A percentile compares a stretch with the other conserved stretches of the same genome.
These are phyloP conservation scores for Penicillium bovifimosum DNA, from an alignment of 495 filamentous ascomycete species.

Conservation along the genomic window DNA sequence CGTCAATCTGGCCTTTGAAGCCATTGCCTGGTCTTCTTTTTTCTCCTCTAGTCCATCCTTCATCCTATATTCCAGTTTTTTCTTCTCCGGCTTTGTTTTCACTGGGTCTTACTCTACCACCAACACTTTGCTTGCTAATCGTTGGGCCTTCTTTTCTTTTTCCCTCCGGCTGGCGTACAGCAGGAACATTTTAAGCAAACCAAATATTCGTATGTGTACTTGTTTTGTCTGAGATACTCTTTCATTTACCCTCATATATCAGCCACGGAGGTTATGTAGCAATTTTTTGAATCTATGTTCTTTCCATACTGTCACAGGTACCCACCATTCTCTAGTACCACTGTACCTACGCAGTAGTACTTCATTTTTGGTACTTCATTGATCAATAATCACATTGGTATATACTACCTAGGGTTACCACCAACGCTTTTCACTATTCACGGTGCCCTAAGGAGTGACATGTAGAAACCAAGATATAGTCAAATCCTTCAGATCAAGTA, in stretches of 20 bases:
- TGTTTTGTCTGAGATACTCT: neutral
- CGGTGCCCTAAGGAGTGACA: neutral
- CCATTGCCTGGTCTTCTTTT: neutral
- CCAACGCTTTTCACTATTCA: neutral
- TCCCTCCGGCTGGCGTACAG: neutral
- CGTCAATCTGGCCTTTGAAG: neutral
- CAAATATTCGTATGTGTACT: neutral
- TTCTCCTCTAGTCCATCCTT: slow-evolving; percentile 1
- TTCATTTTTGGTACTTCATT: too few species aligned
- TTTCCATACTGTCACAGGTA: too few species aligned
- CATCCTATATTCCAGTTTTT: neutral
- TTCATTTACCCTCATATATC: slow-evolving; percentile 1
- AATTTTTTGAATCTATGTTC: neutral
- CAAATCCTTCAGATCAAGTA: neutral
- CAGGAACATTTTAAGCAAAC: neutral
- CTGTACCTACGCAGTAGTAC: too few species aligned
- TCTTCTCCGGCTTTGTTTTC: neutral
- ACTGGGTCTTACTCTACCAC: neutral
- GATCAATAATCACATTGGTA: slow-evolving; percentile 1
- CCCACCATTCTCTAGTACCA: too few species aligned
- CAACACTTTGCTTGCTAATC: slow-evolving; percentile 5
- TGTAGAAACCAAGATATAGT: slow-evolving; percentile 1
- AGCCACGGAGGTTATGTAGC: neutral
- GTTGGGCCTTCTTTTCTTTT: slow-evolving; percentile 1
- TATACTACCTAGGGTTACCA: neutral